Percentiles rank a stretch among this genome's conserved stretches.
phyloP scores from a whole-genome alignment of 2,329 filamentous ascomycete genomes.

The Fusarium pseudonygamai region DNA sequence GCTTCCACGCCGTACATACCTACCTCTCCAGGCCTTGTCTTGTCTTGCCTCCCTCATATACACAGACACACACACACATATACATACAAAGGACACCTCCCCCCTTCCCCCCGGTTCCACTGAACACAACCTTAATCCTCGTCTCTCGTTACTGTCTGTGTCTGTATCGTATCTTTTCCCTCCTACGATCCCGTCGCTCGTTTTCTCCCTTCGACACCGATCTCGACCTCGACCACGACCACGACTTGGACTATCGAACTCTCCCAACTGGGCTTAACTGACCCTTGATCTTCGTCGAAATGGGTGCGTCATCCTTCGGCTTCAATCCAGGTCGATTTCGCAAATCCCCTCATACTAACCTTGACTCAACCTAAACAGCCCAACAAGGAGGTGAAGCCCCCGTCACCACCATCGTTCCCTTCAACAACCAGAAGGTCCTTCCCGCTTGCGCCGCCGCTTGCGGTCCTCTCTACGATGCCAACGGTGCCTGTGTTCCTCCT shows the following conservation, averaged over 20 bases:
- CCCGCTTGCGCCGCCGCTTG: slow-evolving; percentile 71
- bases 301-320: slow-evolving; percentile 47
- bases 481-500: slow-evolving; percentile 74
- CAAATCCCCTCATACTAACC: slow-evolving; percentile 30
- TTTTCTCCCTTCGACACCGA: slow-evolving; percentile 5
- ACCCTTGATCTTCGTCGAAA: slow-evolving; percentile 42
- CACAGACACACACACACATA: not conserved
- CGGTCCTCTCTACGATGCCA: slow-evolving; percentile 72
- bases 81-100: slow-evolving; percentile 21
- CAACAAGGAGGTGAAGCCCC: slow-evolving; percentile 25
- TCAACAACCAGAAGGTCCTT: slow-evolving; percentile 56
- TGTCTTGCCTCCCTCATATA: slow-evolving; percentile 10
- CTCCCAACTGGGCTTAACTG: not conserved
- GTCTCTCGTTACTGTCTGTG: slow-evolving; percentile 15
- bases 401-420: slow-evolving; percentile 65
- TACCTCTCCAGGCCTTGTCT: not conserved
- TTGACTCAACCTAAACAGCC: not conserved
- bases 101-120: slow-evolving; percentile 22
- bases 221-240: not conserved
- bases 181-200: slow-evolving; percentile 12
- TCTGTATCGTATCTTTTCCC: not conserved
- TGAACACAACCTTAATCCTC: slow-evolving; percentile 23
- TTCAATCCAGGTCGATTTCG: slow-evolving; percentile 1
- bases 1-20: not conserved
- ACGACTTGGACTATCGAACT: not conserved